Evolutionary conservation across 192 early-diverging fungal genomes (phyloP), one percentile per base, ranked within the genome.

Genomic region (Coemansia sp.): DNA sequence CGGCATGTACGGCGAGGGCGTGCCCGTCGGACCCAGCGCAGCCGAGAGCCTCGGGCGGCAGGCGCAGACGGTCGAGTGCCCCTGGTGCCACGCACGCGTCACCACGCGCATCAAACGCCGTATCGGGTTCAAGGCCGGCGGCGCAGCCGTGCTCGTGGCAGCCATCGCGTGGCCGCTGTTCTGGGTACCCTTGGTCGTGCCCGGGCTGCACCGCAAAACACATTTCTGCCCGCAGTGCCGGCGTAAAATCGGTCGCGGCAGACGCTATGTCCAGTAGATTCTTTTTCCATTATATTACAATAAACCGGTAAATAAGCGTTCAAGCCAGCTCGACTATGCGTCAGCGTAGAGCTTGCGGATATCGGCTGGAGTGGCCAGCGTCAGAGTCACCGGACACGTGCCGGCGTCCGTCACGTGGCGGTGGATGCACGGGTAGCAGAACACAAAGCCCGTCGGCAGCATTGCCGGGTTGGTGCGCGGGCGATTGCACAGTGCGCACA

Each of bases 391-490:
- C 9, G 95, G 95, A 49, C 95, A 97, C 9, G 82, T 55, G 14
- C 79, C 77, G 57, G 84, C 66, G 17, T 88, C 86, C 17, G 87
- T 83, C 9, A 95, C 82, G 54, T 88, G 86, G 33, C 79, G 80
- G 71, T 86, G 88, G 9, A 91, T 83, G 74, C 94, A 98, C 8
- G 89, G 86, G 69, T 98, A 98, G 71, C 95, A 98, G 57, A 89
- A 96, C 12, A 93, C 94, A 61, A 93, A 96, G 13, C 95, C 95
- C 9, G 93, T 86, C 13, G 90, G 80, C 23, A 93, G 65, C 45
- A 92, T 88, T 9, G 95, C 89, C 5, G 93, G 89, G 68, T 98
- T 98, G 24, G 86, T 89, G 53, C 92, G 81, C 11, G 68, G 69
- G 19, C 73, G 62, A 10, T 64, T 49, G 67, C 95, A 98, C 14